These are phyloP conservation scores for Phyllostachys edulis DNA, from an alignment of 176 grass and related monocot genomes.

Conservation along the genomic window DNA sequence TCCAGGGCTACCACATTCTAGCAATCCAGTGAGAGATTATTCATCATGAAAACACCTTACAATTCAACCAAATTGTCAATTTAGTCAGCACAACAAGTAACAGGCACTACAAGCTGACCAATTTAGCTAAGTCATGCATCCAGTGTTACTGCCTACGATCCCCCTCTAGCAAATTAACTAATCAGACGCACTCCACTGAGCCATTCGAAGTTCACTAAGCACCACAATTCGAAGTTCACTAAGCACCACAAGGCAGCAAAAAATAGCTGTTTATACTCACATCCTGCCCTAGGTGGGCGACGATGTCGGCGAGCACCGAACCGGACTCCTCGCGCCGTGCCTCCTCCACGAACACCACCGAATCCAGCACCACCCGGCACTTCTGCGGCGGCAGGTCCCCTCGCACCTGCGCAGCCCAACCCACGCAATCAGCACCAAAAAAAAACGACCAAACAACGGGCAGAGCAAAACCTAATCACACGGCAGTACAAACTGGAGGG, in stretches of 20 bases:
- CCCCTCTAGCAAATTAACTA: background rate
- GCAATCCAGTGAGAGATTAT: background rate
- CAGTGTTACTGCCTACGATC: background rate
- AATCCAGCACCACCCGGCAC: constrained; percentile 70
- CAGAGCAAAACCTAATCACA: constrained; percentile 25
- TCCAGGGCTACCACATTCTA: background rate
- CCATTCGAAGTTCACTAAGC: background rate
- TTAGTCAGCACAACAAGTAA: constrained; percentile 19
- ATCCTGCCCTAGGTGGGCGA: constrained; percentile 92
- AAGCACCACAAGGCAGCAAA: background rate
- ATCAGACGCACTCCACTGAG: background rate
- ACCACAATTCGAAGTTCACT: background rate
- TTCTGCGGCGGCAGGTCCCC: constrained; percentile 83
- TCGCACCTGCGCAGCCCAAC: constrained; percentile 51
- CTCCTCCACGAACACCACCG: constrained; percentile 79
- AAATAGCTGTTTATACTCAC: constrained; percentile 46
- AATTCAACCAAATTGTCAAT: background rate
- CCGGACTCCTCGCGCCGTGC: constrained; percentile 51
- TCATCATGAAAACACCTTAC: constrained; percentile 7
- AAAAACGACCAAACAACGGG: background rate
- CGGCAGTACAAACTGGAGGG: background rate
- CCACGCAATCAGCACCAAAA: constrained; percentile 5
- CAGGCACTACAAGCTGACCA: background rate
- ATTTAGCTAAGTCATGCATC: background rate
- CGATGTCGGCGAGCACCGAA: constrained; percentile 82